Base-by-base conservation (phyloP, 306 rosid genomes). In the Malus orientalis region DNA sequence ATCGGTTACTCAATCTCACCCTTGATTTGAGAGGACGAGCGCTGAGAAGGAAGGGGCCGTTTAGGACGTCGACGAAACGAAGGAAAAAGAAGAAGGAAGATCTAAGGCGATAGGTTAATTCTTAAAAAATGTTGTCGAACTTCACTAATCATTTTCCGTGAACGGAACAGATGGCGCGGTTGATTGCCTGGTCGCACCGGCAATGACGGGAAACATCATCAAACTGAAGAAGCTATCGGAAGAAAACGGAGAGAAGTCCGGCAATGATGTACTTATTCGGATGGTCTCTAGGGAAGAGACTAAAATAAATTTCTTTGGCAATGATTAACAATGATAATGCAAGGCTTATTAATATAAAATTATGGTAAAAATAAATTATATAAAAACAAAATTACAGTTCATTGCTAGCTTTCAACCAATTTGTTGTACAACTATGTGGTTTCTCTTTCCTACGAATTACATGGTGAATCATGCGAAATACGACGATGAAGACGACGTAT, bases 401-500 rank as follows among this genome's bases (percentile, higher is more conserved):
- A 1, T 7, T 38, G 42, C 42, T 38, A 1, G 42, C 44, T 86
- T 67, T 86, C 76, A 81, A 75, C 74, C 63, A 82, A 72, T 51
- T 79, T 76, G 64, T 55, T 71, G 72, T 83, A 82, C 71, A 78
- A 75, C 86, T 74, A 78, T 51, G 74, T 81, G 74, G 69, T 74
- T 67, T 62, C 71, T 81, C 83, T 78, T 42, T 69, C 38, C 87
- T 75, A 49, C 64, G 73, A 85, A 70, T 78, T 40, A 84, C 69
- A 73, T n/a, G 79, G 74, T 68, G 61, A 74, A 78, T 95, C 93
- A 95, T 61, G 98, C 98, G 71, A 95, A 95, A 85, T 95, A 95
- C 11, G 96, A 95, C 27, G 98, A 92, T 25, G 98, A 95, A 8
- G 98, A 92, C 18, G 98, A 89, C 40, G 97, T 95, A 82, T 95